Percentiles rank a stretch among this genome's conserved stretches.
Evolutionary conservation across 1,284 basidiomycete species (phyloP).

Genomic region (Ceratobasidium sp.): DNA sequence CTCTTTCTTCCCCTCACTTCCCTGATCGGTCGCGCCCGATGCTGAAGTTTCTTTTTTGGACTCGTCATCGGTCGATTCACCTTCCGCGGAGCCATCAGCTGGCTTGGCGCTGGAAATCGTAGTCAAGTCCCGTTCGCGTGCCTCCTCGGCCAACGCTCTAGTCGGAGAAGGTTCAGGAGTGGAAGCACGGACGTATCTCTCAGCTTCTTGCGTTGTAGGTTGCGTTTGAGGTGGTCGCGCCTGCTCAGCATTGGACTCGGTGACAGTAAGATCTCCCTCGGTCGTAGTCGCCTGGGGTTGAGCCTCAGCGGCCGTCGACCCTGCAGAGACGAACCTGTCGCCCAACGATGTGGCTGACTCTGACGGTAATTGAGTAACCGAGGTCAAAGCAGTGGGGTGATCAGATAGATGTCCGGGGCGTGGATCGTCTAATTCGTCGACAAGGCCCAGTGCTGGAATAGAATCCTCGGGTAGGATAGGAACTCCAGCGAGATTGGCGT

Average conservation of each 20-base stretch:
- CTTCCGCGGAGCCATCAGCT: background rate
- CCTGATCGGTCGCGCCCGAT: background rate
- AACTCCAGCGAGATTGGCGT: constrained; percentile 46
- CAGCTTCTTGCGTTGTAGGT: constrained; percentile 16
- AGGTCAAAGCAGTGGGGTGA: constrained; percentile 69
- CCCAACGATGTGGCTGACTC: constrained; percentile 9
- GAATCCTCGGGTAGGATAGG: constrained; percentile 42
- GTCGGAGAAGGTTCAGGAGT: constrained; percentile 43
- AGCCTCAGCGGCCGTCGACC: background rate
- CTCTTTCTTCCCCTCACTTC: constrained; percentile 30
- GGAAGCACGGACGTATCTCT: constrained; percentile 41
- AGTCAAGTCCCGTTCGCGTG: constrained; percentile 23
- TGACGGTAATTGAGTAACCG: constrained; percentile 56
- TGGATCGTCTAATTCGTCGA: constrained; percentile 82
- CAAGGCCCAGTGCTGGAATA: constrained; percentile 60
- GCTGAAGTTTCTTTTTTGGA: background rate
- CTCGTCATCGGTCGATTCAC: background rate
- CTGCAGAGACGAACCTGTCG: constrained; percentile 21
- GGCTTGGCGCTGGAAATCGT: background rate
- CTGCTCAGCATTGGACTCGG: background rate
- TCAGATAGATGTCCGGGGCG: constrained; percentile 79
- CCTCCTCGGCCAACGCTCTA: constrained; percentile 39
- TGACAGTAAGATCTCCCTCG: background rate
- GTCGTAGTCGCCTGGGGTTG: background rate
- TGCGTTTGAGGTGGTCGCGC: background rate